Conservation (phyloP, 495 filamentous ascomycete genomes). For the Aspergillus ostianus region DNA sequence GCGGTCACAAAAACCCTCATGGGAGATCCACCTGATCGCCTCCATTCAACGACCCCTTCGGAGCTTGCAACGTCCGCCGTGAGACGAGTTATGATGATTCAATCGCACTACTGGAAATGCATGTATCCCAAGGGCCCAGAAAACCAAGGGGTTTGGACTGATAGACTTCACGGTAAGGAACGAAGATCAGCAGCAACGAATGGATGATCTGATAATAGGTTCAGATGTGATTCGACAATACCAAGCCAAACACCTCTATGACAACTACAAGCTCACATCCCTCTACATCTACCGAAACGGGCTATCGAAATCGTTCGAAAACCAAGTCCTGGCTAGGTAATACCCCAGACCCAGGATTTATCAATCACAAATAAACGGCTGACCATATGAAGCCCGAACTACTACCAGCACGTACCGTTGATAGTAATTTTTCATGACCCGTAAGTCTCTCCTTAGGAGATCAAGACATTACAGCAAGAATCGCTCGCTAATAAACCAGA, state of each 20-base stretch:
- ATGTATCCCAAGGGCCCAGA: slow-evolving; percentile 50
- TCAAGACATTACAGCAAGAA: background rate
- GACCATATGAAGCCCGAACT: slow-evolving; percentile 47
- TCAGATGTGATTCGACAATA: slow-evolving; percentile 71
- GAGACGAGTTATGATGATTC: slow-evolving; percentile 52
- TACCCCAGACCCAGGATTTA: slow-evolving; percentile 6
- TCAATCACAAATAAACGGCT: background rate
- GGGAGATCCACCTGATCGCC: slow-evolving; percentile 83
- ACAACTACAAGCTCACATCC: slow-evolving; percentile 70
- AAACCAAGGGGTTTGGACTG: slow-evolving; percentile 32
- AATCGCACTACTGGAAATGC: slow-evolving; percentile 59
- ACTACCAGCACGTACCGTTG: slow-evolving; percentile 51
- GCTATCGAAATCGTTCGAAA: slow-evolving; percentile 76
- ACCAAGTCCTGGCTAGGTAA: slow-evolving; percentile 85
- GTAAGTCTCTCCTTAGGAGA: slow-evolving; percentile 45
- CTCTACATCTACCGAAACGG: slow-evolving; percentile 69
- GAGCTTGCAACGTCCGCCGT: slow-evolving; percentile 47
- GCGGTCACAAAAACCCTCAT: slow-evolving; percentile 91
- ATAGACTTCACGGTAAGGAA: slow-evolving; percentile 54
- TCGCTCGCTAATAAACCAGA: slow-evolving; percentile 39
- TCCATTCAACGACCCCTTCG: slow-evolving; percentile 50
- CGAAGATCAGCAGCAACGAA: background rate
- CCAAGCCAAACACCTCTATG: slow-evolving; percentile 65
- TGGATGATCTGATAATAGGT: slow-evolving; percentile 1
- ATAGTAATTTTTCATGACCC: slow-evolving; percentile 81